phyloP scores from a whole-genome alignment of 192 early-diverging fungal genomes.

The Oehlia diaphana region DNA sequence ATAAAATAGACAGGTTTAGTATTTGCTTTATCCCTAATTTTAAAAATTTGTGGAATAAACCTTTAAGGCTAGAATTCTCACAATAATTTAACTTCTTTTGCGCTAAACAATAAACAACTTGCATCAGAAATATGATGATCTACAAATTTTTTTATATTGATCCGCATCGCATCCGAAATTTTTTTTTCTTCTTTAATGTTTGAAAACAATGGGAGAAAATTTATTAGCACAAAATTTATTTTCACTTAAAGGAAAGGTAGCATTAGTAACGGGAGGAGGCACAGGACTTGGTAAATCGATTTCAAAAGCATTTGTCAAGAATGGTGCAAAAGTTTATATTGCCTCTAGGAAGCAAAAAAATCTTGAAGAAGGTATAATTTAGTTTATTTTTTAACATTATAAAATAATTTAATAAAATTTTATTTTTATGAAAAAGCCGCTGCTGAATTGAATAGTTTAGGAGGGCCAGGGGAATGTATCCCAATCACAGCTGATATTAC shows the following conservation, averaged over 20 bases:
- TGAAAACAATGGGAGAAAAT: background rate
- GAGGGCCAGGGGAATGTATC: conserved; percentile 65
- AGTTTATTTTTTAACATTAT: background rate
- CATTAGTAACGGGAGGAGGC: conserved; percentile 77
- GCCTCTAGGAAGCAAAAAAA: conserved; percentile 59
- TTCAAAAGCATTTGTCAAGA: conserved; percentile 74
- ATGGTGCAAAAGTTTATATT: conserved; percentile 92
- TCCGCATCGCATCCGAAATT: no score
- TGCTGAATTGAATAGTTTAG: conserved; percentile 56
- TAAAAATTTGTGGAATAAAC: no score
- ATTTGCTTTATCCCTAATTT: no score
- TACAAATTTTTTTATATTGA: no score
- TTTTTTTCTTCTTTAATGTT: no score
- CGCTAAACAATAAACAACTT: no score
- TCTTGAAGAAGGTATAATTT: background rate
- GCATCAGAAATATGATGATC: no score
- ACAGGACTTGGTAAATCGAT: conserved; percentile 55
- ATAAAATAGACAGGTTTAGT: no score
- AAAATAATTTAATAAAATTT: background rate
- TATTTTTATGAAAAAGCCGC: conserved; percentile 51
- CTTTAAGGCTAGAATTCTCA: no score
- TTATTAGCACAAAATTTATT: conserved; percentile 43
- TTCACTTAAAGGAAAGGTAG: conserved; percentile 74
- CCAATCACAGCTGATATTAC: conserved; percentile 65
- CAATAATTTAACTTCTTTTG: no score